Conservation (phyloP, 352 stramenopile genomes). For the Phytophthora pluvialis region DNA sequence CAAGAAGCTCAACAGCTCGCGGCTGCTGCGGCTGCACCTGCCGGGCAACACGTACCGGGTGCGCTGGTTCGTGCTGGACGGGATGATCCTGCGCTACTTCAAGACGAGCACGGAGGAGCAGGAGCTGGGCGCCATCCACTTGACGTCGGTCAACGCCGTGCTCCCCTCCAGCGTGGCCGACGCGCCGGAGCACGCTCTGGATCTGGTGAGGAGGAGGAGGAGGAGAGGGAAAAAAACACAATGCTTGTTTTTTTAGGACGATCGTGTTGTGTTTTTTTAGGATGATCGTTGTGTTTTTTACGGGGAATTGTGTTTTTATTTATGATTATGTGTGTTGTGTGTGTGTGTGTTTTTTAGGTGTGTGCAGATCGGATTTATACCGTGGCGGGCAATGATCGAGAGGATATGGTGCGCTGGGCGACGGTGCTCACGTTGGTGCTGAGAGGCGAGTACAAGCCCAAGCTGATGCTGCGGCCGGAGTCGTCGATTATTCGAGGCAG, state of each 20-base stretch:
- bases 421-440: constrained; percentile 88
- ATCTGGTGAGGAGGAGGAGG: constrained; percentile 61
- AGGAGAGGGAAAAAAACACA: not conserved
- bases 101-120: constrained; percentile 89
- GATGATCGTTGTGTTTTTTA: too few species aligned
- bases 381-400: constrained; percentile 81
- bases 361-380: constrained; percentile 91
- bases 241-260: constrained; percentile 1
- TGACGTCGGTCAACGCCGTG: constrained; percentile 87
- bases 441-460: constrained; percentile 82
- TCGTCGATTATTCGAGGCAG: constrained; percentile 89
- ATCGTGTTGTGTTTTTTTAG: not conserved
- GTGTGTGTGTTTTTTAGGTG: constrained; percentile 60
- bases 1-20: constrained; percentile 88
- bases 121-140: constrained; percentile 88
- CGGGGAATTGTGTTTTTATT: not conserved
- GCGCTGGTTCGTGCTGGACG: constrained; percentile 89
- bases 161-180: constrained; percentile 90
- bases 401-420: constrained; percentile 91
- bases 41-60: constrained; percentile 83
- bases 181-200: constrained; percentile 82
- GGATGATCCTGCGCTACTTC: constrained; percentile 91
- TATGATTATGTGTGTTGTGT: constrained; percentile 9
- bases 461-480: constrained; percentile 88
- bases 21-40: constrained; percentile 77